Evolutionary conservation across 352 stramenopile genomes (phyloP), one percentile per base, ranked within the genome.

Genomic region (Phytophthora citrophthora): DNA sequence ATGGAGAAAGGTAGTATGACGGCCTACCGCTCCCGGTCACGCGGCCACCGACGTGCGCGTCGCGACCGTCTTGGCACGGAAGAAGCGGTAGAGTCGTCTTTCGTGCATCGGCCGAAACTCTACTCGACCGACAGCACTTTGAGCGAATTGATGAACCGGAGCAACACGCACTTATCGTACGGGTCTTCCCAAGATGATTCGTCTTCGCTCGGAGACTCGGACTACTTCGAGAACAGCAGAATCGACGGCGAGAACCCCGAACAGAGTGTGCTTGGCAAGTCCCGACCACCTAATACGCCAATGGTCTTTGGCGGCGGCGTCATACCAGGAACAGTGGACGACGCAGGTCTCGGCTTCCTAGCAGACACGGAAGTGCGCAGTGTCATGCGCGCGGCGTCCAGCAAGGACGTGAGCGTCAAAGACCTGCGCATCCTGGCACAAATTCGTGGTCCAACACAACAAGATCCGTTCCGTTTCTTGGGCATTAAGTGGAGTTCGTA

Each of bases 281-380:
- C 64, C 4, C 60, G 69, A 4, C 63, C 64, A 1, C 34, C 41
- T 0, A 68, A 74, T 13, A 64, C 58, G 1, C 72, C 68, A 0
- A 56, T 80, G 47, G 52, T 80, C 0, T 68, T 80, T 10, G 68
- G 64, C 9, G 60, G 56, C 2, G 72, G 72, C 0, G 50, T 77
- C 4, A 54, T 80, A 16, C 40, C 61, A 27, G 72, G 72, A 26
- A 72, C 72, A 2, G 55, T 75, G 12, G 72, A 80, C 3, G 72
- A 80, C 39, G 64, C 64, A 11, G 72, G 55, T 1, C 64, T 79
- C 43, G 72, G 68, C 0, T 76, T 74, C 31, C 56, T 79, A 20
- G 72, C 72, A 8, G 65, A 70, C 27, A 74, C 72, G 1, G 52
- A 72, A 10, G 64, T 70, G 9, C 61, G 64, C 11, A 75, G 59